Evolutionary conservation across 495 filamentous ascomycete genomes (phyloP).

Genomic region (Xylaria flabelliformis): DNA sequence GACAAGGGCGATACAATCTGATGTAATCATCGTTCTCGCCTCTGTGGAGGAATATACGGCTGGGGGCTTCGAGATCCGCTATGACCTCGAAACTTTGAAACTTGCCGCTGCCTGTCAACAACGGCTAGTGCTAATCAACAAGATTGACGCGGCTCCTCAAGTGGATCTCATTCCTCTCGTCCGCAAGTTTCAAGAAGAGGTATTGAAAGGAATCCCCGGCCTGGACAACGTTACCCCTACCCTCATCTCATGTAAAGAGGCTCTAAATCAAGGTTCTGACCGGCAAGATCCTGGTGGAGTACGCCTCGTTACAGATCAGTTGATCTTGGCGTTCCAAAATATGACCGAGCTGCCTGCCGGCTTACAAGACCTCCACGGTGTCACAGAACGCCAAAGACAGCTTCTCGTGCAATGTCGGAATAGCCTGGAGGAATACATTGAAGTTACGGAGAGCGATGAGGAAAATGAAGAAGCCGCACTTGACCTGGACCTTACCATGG

Average conservation of each 20-base stretch:
- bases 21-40: slow-evolving; percentile 83
- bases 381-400: slow-evolving; percentile 85
- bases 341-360: slow-evolving; percentile 69
- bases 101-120: slow-evolving; percentile 61
- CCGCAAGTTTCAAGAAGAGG: slow-evolving; percentile 40
- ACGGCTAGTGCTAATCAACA: slow-evolving; percentile 80
- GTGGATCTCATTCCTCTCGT: slow-evolving; percentile 39
- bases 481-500: slow-evolving; percentile 80
- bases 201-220: slow-evolving; percentile 40
- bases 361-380: slow-evolving; percentile 83
- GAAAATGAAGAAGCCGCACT: slow-evolving; percentile 44
- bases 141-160: slow-evolving; percentile 66
- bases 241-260: slow-evolving; percentile 41
- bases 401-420: slow-evolving; percentile 74
- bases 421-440: slow-evolving; percentile 74
- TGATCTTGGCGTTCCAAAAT: slow-evolving; percentile 70
- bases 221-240: slow-evolving; percentile 35
- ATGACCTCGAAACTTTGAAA: slow-evolving; percentile 54
- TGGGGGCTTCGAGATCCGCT: slow-evolving; percentile 47
- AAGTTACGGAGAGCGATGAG: slow-evolving; percentile 42
- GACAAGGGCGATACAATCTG: slow-evolving; percentile 78
- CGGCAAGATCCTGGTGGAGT: slow-evolving; percentile 68
- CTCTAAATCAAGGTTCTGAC: slow-evolving; percentile 43
- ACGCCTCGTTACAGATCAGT: slow-evolving; percentile 67
- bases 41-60: slow-evolving; percentile 63